Evolutionary conservation across 352 stramenopile genomes (phyloP).

Genomic region (Phytophthora chlamydospora): DNA sequence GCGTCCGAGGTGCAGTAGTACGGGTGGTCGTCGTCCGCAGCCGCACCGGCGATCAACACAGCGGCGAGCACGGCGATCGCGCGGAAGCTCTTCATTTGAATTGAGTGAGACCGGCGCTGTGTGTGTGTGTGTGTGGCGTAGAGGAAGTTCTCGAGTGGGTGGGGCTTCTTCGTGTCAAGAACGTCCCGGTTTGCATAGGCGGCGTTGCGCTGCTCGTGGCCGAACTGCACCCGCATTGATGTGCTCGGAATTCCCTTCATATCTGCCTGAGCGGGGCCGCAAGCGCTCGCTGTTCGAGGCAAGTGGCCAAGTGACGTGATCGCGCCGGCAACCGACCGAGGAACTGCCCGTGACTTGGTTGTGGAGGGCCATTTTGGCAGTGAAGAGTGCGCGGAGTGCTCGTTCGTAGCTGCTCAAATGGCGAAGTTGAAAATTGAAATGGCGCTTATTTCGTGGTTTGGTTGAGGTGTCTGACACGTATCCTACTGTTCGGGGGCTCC

Average conservation of each 20-base stretch:
- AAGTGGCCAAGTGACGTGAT: conserved; percentile 1
- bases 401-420: too few relatives aligned
- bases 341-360: too few relatives aligned
- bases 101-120: not conserved
- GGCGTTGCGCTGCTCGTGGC: conserved; percentile 16
- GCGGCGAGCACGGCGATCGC: conserved; percentile 34
- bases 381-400: too few relatives aligned
- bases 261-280: not conserved
- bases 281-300: conserved; percentile 11
- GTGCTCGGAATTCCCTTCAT: conserved; percentile 16
- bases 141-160: conserved; percentile 8
- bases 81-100: conserved; percentile 39
- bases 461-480: too few relatives aligned
- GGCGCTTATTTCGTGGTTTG: too few relatives aligned
- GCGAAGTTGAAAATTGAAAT: too few relatives aligned
- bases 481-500: too few relatives aligned
- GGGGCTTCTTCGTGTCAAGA: not conserved
- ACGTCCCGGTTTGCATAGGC: not conserved
- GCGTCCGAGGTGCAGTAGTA: conserved; percentile 65
- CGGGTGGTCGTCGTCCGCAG: conserved; percentile 25
- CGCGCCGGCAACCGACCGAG: not conserved
- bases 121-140: not conserved
- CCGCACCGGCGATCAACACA: conserved; percentile 12
- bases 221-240: conserved; percentile 13
- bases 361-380: too few relatives aligned